These are phyloP conservation scores for Macadamia tetraphylla DNA, from an alignment of 164 flowering plant species.

Conservation along the genomic window DNA sequence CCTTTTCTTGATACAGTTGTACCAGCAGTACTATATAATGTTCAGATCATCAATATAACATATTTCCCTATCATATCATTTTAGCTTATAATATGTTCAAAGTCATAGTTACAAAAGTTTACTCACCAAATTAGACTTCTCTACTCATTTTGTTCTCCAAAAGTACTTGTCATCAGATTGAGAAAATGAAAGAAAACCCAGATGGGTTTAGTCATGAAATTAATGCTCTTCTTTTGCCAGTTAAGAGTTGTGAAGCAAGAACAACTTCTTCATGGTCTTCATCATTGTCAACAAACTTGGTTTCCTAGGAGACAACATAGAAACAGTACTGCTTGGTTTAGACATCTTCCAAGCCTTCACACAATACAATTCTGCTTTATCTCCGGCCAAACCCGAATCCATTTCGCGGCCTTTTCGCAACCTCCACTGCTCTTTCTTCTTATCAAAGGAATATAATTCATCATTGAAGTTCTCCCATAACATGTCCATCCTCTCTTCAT, in stretches of 20 bases:
- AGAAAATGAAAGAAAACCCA: not conserved
- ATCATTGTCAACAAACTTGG: slow-evolving; percentile 30
- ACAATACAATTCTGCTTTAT: slow-evolving; percentile 18
- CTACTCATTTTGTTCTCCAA: too few relatives aligned
- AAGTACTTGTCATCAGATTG: too few relatives aligned
- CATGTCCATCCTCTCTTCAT: slow-evolving; percentile 61
- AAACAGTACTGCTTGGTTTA: slow-evolving; percentile 12
- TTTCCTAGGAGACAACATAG: slow-evolving; percentile 20
- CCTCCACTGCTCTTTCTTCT: not conserved
- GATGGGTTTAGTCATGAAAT: not conserved
- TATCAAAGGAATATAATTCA: slow-evolving; percentile 21
- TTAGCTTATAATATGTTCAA: too few relatives aligned
- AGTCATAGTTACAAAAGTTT: too few relatives aligned
- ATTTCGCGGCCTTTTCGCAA: not conserved
- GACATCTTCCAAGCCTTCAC: slow-evolving; percentile 26
- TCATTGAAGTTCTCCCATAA: slow-evolving; percentile 69
- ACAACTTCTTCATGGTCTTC: slow-evolving; percentile 52
- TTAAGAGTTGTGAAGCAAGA: slow-evolving; percentile 33
- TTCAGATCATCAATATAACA: too few relatives aligned
- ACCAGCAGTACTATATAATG: too few relatives aligned
- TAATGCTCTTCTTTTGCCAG: slow-evolving; percentile 14
- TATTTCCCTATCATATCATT: too few relatives aligned
- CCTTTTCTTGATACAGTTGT: too few relatives aligned
- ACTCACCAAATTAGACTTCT: too few relatives aligned
- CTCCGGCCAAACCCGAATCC: not conserved